Conservation (phyloP, 345 rosid species). For the Eucalyptus decipiens region DNA sequence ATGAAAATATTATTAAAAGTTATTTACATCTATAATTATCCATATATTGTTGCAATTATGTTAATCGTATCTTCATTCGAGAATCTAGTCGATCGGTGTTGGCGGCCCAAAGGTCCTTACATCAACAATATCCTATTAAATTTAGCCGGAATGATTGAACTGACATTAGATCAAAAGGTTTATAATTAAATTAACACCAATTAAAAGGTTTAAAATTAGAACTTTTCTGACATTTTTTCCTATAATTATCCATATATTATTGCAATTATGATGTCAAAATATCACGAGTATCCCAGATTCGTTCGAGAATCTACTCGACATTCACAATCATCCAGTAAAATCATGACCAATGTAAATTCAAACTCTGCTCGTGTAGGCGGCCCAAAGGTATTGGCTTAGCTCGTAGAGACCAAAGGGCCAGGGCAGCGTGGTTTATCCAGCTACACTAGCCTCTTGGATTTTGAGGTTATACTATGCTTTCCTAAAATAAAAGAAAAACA, state of each 20-base stretch:
- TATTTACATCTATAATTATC: no score
- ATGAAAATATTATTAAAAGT: no score
- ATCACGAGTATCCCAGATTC: background rate
- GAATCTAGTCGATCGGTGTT: no score
- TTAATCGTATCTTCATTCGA: no score
- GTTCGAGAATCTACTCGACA: background rate
- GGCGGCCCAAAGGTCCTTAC: no score
- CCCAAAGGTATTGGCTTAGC: background rate
- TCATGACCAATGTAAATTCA: background rate
- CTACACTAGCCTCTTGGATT: background rate
- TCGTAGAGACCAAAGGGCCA: background rate
- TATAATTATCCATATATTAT: background rate
- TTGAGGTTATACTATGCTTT: background rate
- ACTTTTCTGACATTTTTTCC: no score
- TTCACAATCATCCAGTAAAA: background rate
- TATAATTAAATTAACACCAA: no score
- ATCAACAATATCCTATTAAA: no score
- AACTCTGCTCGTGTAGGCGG: background rate
- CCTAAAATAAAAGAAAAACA: background rate
- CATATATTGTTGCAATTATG: no score
- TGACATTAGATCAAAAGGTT: fast-evolving
- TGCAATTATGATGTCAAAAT: background rate
- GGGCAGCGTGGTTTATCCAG: background rate
- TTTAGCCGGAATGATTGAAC: fast-evolving
- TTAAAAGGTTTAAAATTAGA: no score